Percentiles rank a stretch among this genome's conserved stretches.
Evolutionary conservation across 805 yeast species (phyloP).

Genomic region (Candida piceae): DNA sequence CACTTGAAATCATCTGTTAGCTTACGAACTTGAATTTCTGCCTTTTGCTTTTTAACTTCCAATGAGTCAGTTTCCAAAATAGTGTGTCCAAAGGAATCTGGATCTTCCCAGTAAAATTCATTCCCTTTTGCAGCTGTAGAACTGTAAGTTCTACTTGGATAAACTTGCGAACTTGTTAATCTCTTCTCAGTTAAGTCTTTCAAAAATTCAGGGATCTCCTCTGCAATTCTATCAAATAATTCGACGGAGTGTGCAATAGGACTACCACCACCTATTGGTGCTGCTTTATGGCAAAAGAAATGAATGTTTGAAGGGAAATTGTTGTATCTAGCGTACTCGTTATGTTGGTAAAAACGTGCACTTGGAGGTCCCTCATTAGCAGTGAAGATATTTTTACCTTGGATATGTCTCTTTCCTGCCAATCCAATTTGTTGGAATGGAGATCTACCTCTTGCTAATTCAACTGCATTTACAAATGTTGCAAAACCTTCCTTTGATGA

Average conservation of each 20-base stretch:
- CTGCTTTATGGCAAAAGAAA: slow-evolving; percentile 20
- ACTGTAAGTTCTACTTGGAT: slow-evolving; percentile 20
- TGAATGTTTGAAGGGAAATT: slow-evolving; percentile 25
- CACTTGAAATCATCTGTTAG: slow-evolving; percentile 27
- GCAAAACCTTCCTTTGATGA: slow-evolving; percentile 19
- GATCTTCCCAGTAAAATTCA: slow-evolving; percentile 26
- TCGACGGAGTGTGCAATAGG: slow-evolving; percentile 33
- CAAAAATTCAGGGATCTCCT: slow-evolving; percentile 20
- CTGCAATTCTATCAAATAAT: slow-evolving; percentile 18
- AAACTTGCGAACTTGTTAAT: slow-evolving; percentile 8
- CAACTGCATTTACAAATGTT: slow-evolving; percentile 20
- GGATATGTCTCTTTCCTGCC: slow-evolving; percentile 23
- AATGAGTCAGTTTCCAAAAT: not conserved
- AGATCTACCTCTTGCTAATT: slow-evolving; percentile 17
- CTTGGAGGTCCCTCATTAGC: slow-evolving; percentile 31
- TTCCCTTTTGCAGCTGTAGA: no score
- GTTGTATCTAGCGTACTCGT: slow-evolving; percentile 25
- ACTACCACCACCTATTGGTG: slow-evolving; percentile 30
- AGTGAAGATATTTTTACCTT: slow-evolving; percentile 24
- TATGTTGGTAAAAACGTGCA: slow-evolving; percentile 18
- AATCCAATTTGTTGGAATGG: slow-evolving; percentile 29
- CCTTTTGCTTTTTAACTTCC: slow-evolving; percentile 24
- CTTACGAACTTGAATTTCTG: slow-evolving; percentile 17
- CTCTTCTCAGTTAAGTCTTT: slow-evolving; percentile 21
- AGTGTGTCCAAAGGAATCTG: not conserved